Evolutionary conservation across 345 rosid genomes (phyloP).

Genomic region (Firmiana major): DNA sequence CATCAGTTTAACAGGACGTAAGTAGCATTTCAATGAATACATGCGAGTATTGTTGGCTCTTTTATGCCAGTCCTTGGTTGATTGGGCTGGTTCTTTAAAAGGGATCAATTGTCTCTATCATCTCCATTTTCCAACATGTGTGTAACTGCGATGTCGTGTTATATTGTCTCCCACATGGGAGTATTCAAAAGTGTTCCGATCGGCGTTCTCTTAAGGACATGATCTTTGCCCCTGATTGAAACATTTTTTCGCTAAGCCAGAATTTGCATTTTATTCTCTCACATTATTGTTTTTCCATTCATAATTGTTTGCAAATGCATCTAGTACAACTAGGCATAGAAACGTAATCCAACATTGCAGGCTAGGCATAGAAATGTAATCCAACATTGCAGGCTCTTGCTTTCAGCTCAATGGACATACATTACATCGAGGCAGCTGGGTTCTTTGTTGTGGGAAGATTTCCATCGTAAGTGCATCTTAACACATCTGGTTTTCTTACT

Average conservation of each 20-base stretch:
- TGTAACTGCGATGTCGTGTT: not conserved
- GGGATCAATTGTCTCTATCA: not conserved
- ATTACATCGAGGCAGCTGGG: constrained; percentile 41
- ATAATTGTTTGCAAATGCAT: not conserved
- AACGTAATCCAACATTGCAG: not conserved
- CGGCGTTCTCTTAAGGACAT: not conserved
- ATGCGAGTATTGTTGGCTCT: not conserved
- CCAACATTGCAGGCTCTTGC: not conserved
- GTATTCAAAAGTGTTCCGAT: not conserved
- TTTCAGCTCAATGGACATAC: not conserved
- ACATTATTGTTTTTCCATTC: not conserved
- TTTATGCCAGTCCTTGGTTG: not conserved
- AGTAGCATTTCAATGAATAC: not conserved
- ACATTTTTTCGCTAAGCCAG: not conserved
- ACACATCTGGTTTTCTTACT: constrained; percentile 63
- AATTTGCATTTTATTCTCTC: not conserved
- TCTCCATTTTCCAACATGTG: not conserved
- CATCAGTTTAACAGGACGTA: not conserved
- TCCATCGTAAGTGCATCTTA: constrained; percentile 72
- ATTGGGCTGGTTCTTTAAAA: not conserved
- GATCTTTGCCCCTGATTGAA: not conserved
- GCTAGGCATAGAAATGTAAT: not conserved
- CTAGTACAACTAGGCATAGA: not conserved
- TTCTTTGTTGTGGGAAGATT: constrained; percentile 66
- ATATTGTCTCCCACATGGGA: no score